Base-by-base conservation (phyloP, 371 early-diverging fungal species). In the Dinochytrium kinnereticum region DNA sequence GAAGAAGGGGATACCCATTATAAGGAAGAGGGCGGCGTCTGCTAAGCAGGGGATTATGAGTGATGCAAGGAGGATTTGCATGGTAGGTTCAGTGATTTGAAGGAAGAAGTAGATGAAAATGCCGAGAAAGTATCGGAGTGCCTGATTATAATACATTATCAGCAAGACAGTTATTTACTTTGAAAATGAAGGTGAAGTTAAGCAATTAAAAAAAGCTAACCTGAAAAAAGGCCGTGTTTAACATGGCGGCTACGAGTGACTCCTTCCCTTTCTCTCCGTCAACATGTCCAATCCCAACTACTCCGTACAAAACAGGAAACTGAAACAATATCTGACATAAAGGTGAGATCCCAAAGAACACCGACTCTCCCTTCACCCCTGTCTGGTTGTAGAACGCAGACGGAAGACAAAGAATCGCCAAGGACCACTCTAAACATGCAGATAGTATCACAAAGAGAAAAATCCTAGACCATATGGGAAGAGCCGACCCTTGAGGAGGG, bases 251-350 rank as follows among this genome's bases (percentile, higher is more conserved):
- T 17, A 55, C 26, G 15, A 30, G 5, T 10, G 26, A 55, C 30
- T 55, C 57, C 24, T 19, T 26, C 10, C 15, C 30, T 26, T 55
- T 55, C 30, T 55, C 57, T 7, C 24, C 24, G 5, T 19, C 30
- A 30, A 55, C 57, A 55, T 55, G 57, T 7, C 57, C 57, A 5
- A 55, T 55, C 26, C 57, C 57, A 5, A 55, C 57, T 26, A 55
- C 57, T 10, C 57, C 57, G 24, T 7, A 7, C 57, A 55, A 15
- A 55, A 55, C 57, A 10, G 57, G 57, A 10, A 55, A 5, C 57
- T 17, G 10, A 30, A 55, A 55, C 21, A 55, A 30, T 17, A 55
- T 7, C 57, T 55, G 57, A 10, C 26, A 19, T 10, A 55, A 19
- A 55, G 57, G 57, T 10, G 30, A 5, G 26, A 55, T 55, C 57